These are phyloP conservation scores for Pythium monospermum DNA, from an alignment of 352 stramenopile genomes.

Conservation along the genomic window DNA sequence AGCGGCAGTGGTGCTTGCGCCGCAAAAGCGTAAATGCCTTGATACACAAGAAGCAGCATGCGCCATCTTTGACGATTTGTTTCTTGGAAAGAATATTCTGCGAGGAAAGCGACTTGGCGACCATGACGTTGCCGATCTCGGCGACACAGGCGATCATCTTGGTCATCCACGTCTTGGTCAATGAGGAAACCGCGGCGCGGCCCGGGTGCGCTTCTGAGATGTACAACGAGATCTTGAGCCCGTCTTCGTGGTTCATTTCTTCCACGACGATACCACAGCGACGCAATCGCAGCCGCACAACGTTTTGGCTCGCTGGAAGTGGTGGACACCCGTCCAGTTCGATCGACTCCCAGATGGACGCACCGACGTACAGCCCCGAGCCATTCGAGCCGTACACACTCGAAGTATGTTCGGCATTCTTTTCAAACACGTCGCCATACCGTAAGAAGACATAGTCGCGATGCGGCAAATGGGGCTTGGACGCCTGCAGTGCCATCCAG, in stretches of 20 bases:
- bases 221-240: constrained; percentile 64
- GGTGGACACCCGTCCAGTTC: constrained; percentile 74
- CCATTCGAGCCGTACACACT: constrained; percentile 50
- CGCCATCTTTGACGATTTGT: constrained; percentile 74
- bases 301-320: constrained; percentile 67
- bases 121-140: constrained; percentile 59
- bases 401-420: constrained; percentile 53
- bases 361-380: constrained; percentile 65
- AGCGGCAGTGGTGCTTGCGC: constrained; percentile 80
- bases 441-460: constrained; percentile 86
- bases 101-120: constrained; percentile 55
- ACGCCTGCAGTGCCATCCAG: constrained; percentile 77
- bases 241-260: constrained; percentile 52
- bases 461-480: constrained; percentile 78
- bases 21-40: constrained; percentile 75
- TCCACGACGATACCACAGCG: constrained; percentile 78
- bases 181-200: constrained; percentile 55
- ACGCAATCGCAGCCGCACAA: constrained; percentile 74
- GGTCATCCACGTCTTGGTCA: constrained; percentile 80
- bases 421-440: constrained; percentile 77
- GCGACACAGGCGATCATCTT: constrained; percentile 72
- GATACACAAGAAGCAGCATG: constrained; percentile 63
- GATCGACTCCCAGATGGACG: constrained; percentile 82
- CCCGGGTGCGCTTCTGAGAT: constrained; percentile 73
- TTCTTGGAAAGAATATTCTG: constrained; percentile 67